A percentile compares a stretch with the other conserved stretches of the same genome.
phyloP scores from a whole-genome alignment of 75 land plant species.

The Picea sitchensis region DNA sequence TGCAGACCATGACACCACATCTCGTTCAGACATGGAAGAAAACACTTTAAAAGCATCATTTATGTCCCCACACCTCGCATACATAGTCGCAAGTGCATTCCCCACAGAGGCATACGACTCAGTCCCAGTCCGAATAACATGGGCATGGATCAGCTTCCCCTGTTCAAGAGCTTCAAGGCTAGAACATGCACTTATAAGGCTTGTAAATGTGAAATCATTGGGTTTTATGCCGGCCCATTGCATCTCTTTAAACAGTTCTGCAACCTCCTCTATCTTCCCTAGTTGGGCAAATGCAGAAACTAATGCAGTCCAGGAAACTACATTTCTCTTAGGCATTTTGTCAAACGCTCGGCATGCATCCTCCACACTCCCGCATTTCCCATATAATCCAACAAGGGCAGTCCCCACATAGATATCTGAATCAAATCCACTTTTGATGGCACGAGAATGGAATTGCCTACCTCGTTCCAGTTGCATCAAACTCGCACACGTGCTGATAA shows the following conservation, averaged over 20 bases:
- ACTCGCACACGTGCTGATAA: conserved; percentile 28
- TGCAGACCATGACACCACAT: conserved; percentile 12
- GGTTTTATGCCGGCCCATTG: conserved; percentile 22
- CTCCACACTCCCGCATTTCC: conserved; percentile 20
- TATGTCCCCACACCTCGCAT: conserved; percentile 3
- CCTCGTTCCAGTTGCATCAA: conserved; percentile 22
- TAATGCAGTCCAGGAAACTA: conserved; percentile 35
- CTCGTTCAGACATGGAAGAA: background rate
- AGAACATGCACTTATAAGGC: conserved; percentile 39
- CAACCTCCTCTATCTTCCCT: conserved; percentile 23
- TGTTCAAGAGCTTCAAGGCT: conserved; percentile 18
- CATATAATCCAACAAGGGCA: conserved; percentile 42
- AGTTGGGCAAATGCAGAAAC: conserved; percentile 26
- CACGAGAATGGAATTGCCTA: conserved; percentile 34
- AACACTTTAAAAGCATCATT: conserved; percentile 3
- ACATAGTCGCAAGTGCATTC: conserved; percentile 6
- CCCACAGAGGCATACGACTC: conserved; percentile 16
- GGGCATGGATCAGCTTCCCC: conserved; percentile 47
- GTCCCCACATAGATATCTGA: conserved; percentile 24
- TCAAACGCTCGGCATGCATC: conserved; percentile 25
- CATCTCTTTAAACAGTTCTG: conserved; percentile 15
- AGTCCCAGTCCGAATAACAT: conserved; percentile 24
- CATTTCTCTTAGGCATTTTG: conserved; percentile 22
- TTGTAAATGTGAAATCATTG: conserved; percentile 23
- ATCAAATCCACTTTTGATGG: conserved; percentile 31